Evolutionary conservation across 768 basidiomycete genomes (phyloP).

Genomic region (Galerina marginata): DNA sequence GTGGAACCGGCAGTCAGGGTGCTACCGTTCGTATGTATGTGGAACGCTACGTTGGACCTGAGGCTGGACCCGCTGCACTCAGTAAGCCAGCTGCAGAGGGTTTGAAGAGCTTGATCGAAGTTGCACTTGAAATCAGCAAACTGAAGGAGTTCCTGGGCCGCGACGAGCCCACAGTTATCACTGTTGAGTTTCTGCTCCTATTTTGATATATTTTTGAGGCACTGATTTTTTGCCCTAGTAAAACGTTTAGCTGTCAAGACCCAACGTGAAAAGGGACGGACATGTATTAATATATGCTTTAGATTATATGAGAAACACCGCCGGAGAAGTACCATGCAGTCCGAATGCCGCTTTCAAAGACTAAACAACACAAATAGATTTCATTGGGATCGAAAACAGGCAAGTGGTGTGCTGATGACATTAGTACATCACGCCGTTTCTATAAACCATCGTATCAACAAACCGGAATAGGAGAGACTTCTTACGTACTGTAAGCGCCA

Average conservation of each 20-base stretch:
- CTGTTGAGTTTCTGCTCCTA: constrained; percentile 52
- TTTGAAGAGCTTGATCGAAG: constrained; percentile 93
- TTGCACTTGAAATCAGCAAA: constrained; percentile 85
- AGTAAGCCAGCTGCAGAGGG: constrained; percentile 84
- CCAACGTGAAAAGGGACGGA: neutral
- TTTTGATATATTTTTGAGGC: neutral
- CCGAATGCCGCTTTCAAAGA: neutral
- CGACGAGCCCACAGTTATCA: constrained; percentile 96
- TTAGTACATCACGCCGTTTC: neutral
- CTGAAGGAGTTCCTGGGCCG: constrained; percentile 85
- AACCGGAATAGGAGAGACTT: no score
- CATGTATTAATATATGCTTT: neutral
- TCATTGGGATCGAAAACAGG: neutral
- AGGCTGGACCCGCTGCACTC: constrained; percentile 72
- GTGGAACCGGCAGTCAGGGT: constrained; percentile 94
- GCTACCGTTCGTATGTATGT: constrained; percentile 97
- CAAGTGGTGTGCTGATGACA: neutral
- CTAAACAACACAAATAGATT: neutral
- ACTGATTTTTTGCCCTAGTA: neutral
- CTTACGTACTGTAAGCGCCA: neutral
- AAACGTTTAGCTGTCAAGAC: neutral
- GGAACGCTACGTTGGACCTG: constrained; percentile 84
- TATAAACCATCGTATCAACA: no score
- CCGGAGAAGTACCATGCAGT: neutral
- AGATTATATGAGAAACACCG: neutral